Percentiles rank a stretch among this genome's conserved stretches.
Conservation (phyloP, 1,284 basidiomycete genomes). For the Phylloboletellus chloephorus region DNA sequence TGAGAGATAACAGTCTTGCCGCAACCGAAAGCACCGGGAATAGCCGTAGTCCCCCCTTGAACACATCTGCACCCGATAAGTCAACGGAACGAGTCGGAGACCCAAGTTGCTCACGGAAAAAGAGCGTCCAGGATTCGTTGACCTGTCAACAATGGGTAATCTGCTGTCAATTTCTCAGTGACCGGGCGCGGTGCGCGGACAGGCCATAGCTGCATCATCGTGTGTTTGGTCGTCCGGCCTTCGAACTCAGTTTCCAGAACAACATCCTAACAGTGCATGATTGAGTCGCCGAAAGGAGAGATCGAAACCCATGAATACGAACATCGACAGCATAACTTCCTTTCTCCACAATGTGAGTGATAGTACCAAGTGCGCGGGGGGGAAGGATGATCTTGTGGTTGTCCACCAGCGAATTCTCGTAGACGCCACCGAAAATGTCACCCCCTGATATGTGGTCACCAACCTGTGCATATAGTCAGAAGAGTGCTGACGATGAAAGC, state of each 20-base stretch:
- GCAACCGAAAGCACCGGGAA: conserved; percentile 98
- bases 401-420: conserved; percentile 94
- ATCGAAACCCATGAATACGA: conserved; percentile 29
- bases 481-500: not conserved
- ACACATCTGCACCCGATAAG: conserved; percentile 62
- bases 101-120: conserved; percentile 70
- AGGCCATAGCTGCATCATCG: conserved; percentile 98
- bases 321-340: conserved; percentile 92
- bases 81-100: not conserved
- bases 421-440: conserved; percentile 93
- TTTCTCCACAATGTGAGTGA: conserved; percentile 92
- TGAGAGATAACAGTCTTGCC: conserved; percentile 97
- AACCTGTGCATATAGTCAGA: conserved; percentile 45
- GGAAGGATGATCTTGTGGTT: conserved; percentile 97
- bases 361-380: conserved; percentile 91
- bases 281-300: conserved; percentile 4
- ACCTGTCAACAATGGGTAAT: conserved; percentile 91
- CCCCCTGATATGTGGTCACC: conserved; percentile 98
- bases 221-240: conserved; percentile 90
- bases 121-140: conserved; percentile 96
- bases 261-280: conserved; percentile 59
- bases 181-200: conserved; percentile 97
- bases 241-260: conserved; percentile 98
- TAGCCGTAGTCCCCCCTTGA: conserved; percentile 98
- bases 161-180: conserved; percentile 89